A percentile compares a stretch with the other conserved stretches of the same genome.
Evolutionary conservation across 2,329 filamentous ascomycete species (phyloP).

Genomic region (Colletotrichum noveboracense): DNA sequence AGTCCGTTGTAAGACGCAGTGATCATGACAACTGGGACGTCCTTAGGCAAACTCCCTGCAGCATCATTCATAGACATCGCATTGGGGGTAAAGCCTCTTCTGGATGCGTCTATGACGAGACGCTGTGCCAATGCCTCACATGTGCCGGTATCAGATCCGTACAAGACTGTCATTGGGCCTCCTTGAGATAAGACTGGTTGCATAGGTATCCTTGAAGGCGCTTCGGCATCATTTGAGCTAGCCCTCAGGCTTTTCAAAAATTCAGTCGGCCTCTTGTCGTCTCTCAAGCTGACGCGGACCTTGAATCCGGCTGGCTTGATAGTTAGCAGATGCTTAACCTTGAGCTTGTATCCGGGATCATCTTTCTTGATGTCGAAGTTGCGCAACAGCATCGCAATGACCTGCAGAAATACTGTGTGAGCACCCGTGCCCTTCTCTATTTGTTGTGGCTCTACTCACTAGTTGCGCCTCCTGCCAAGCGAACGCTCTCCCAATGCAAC

Average conservation of each 20-base stretch:
- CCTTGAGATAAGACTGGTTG: not conserved
- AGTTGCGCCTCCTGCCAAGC: constrained; percentile 59
- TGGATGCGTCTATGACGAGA: constrained; percentile 58
- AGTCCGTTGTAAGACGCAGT: constrained; percentile 73
- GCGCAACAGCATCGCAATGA: constrained; percentile 61
- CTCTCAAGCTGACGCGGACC: constrained; percentile 45
- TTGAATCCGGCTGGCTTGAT: constrained; percentile 56
- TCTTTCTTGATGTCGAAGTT: constrained; percentile 70
- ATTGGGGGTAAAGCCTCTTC: constrained; percentile 58
- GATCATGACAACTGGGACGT: constrained; percentile 65
- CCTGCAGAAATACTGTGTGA: not conserved
- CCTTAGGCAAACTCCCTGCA: constrained; percentile 57
- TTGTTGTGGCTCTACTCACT: not conserved
- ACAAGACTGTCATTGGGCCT: constrained; percentile 61
- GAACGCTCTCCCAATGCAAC: constrained; percentile 57
- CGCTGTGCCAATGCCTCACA: constrained; percentile 69
- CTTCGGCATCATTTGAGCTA: not conserved
- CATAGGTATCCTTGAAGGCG: not conserved
- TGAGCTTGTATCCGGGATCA: constrained; percentile 59
- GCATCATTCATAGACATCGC: constrained; percentile 61
- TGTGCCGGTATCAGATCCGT: constrained; percentile 72
- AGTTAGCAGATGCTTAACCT: constrained; percentile 58
- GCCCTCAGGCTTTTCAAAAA: not conserved
- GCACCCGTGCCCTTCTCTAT: not conserved
- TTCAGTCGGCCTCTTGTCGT: constrained; percentile 24